phyloP scores from a whole-genome alignment of 2,329 filamentous ascomycete genomes.

The Rachicladosporium sp. region DNA sequence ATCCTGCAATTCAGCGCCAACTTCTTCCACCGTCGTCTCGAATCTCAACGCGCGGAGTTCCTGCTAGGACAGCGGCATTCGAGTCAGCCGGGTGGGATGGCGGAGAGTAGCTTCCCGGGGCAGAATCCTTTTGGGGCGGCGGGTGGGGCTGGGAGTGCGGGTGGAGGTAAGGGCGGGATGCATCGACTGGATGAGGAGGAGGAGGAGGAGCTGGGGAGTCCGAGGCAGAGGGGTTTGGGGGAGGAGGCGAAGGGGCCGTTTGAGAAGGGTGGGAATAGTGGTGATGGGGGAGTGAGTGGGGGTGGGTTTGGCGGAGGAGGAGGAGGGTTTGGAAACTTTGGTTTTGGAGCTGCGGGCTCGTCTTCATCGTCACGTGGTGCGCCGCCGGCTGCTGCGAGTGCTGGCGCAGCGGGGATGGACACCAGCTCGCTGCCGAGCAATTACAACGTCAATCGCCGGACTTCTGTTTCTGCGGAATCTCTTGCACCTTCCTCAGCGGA shows the following conservation, averaged over 20 bases:
- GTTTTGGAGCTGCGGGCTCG: constrained; percentile 14
- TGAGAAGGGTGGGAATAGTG: too few relatives aligned
- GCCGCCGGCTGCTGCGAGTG: constrained; percentile 28
- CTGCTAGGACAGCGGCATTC: constrained; percentile 38
- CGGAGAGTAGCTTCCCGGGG: constrained; percentile 65
- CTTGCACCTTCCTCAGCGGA: constrained; percentile 75
- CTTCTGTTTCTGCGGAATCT: constrained; percentile 92
- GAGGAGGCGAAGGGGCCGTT: too few relatives aligned
- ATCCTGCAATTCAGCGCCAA: constrained; percentile 59
- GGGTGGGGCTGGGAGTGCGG: constrained; percentile 7
- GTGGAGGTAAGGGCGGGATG: constrained; percentile 28
- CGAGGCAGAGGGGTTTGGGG: too few relatives aligned
- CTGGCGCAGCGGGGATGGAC: constrained; percentile 32
- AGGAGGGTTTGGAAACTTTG: constrained; percentile 24
- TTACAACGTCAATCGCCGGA: constrained; percentile 86
- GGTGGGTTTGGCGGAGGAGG: background rate
- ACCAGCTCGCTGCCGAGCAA: constrained; percentile 69
- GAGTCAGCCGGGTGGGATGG: constrained; percentile 44
- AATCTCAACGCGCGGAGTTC: constrained; percentile 49
- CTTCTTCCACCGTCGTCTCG: constrained; percentile 53
- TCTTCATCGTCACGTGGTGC: constrained; percentile 19
- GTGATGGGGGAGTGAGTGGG: too few relatives aligned
- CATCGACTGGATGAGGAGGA: constrained; percentile 69
- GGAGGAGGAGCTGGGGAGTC: constrained; percentile 45
- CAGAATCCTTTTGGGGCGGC: constrained; percentile 59